phyloP scores from a whole-genome alignment of 495 filamentous ascomycete genomes.

The Penicillium fimorum region DNA sequence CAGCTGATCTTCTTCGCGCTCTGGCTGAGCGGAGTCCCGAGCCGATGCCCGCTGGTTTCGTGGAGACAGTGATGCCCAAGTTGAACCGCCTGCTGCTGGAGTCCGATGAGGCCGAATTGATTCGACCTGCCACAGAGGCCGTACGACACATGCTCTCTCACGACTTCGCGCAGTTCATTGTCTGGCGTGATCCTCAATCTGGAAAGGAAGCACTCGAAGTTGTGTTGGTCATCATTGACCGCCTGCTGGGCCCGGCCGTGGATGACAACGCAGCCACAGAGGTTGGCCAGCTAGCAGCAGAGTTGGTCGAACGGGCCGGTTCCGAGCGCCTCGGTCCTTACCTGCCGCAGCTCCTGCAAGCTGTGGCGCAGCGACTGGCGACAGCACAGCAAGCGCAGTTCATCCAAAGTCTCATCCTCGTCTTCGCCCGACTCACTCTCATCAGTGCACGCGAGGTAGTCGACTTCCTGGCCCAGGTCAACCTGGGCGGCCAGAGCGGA shows the following conservation, averaged over 20 bases:
- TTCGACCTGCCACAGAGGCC: slow-evolving; percentile 81
- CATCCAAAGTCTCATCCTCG: slow-evolving; percentile 89
- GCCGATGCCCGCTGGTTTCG: slow-evolving; percentile 83
- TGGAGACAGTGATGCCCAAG: slow-evolving; percentile 82
- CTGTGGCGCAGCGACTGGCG: slow-evolving; percentile 81
- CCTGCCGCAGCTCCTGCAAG: slow-evolving; percentile 81
- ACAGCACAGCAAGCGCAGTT: slow-evolving; percentile 79
- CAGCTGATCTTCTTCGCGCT: slow-evolving; percentile 77
- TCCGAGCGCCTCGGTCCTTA: slow-evolving; percentile 86
- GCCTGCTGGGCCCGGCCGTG: slow-evolving; percentile 76
- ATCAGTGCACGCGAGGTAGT: slow-evolving; percentile 85
- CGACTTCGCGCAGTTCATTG: slow-evolving; percentile 81
- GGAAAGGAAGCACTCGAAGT: slow-evolving; percentile 85
- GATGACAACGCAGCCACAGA: slow-evolving; percentile 92
- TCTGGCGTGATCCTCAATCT: slow-evolving; percentile 68
- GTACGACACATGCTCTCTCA: slow-evolving; percentile 85
- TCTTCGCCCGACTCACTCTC: slow-evolving; percentile 87
- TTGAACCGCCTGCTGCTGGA: slow-evolving; percentile 76
- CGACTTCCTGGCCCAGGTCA: slow-evolving; percentile 80
- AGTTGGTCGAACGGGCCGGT: slow-evolving; percentile 91
- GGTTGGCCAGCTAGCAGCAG: slow-evolving; percentile 90
- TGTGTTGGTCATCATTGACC: slow-evolving; percentile 86
- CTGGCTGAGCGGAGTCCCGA: slow-evolving; percentile 77
- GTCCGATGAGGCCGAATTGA: slow-evolving; percentile 77
- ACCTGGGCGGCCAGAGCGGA: slow-evolving; percentile 69